phyloP scores from a whole-genome alignment of 371 early-diverging fungal genomes.

The Syncephalastrum contaminatum region DNA sequence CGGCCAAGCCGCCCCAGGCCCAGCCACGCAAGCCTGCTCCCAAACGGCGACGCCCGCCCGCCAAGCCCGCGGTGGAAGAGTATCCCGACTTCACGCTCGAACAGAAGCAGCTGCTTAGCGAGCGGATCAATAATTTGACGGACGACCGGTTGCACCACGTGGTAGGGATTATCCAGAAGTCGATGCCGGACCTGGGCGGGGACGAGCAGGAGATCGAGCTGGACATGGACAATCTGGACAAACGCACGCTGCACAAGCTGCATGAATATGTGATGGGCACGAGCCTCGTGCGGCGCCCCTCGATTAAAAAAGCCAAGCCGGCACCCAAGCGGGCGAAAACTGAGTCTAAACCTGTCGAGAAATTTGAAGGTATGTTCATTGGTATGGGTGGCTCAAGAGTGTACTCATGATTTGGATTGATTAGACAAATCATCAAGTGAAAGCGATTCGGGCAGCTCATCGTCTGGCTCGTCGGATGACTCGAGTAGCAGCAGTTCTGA shows the following conservation, averaged over 20 bases:
- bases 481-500: constrained; percentile 73
- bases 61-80: constrained; percentile 37
- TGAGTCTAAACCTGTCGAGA: neutral
- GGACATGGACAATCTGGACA: constrained; percentile 90
- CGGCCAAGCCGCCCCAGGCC: constrained; percentile 11
- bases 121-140: constrained; percentile 75
- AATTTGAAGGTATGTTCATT: constrained; percentile 18
- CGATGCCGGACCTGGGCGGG: constrained; percentile 77
- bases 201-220: constrained; percentile 91
- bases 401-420: neutral
- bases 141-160: constrained; percentile 80
- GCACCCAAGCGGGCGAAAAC: constrained; percentile 20
- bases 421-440: constrained; percentile 53
- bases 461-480: constrained; percentile 71
- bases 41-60: constrained; percentile 15
- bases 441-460: constrained; percentile 53
- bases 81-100: constrained; percentile 76
- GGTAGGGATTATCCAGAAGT: constrained; percentile 82
- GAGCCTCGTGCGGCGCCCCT: constrained; percentile 24
- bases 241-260: constrained; percentile 78
- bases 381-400: neutral
- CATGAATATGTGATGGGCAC: constrained; percentile 81
- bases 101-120: constrained; percentile 88
- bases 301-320: constrained; percentile 7
- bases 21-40: constrained; percentile 1